Base-by-base conservation (phyloP, 352 stramenopile genomes). In the Phytophthora melonis region DNA sequence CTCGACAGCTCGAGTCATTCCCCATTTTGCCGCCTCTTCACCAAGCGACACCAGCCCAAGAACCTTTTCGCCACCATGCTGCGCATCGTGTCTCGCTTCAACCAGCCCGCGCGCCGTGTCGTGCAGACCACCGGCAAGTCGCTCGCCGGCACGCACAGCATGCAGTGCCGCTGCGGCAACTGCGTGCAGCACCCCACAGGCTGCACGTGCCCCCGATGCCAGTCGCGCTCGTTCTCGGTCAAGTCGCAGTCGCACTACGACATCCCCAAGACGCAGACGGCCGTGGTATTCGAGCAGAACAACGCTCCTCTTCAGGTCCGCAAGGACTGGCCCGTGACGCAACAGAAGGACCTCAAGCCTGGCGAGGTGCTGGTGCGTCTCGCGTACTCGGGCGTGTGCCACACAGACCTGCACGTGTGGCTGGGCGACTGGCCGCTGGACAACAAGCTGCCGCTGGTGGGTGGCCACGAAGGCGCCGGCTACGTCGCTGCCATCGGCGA, bases 201-300 rank as follows among this genome's bases (percentile, higher is more conserved):
- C 10, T 76, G 69, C 57, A 72, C 63, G 23, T 76, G 69, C 52
- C 69, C 69, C 3, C 69, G 69, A 13, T 76, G 69, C 41, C 69
- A 76, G 56, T 76, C 78, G 25, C 75, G 78, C 32, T 64, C 58
- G 18, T 83, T 84, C 68, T 79, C 73, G 7, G 74, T 88, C 53
- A 72, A 88, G 70, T 88, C 76, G 53, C 81, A 88, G 70, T 34
- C 68, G 3, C 63, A 72, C 9, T 88, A 86, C 70, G 76, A 82
- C 41, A 88, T 88, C 61, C 78, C 81, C n/a, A 86, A 81, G 81
- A 88, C 81, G n/a, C 81, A 86, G 55, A 81, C 68, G 1, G 81
- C 81, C 14, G 67, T 86, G 0, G 66, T 88, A 0, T 88, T 86
- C 36, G 81, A 88, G 70, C 65, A 84, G 53, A 81, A 83, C 71